Base-by-base conservation (phyloP, 169 alveolate species). In the Plasmodium gonderi region DNA sequence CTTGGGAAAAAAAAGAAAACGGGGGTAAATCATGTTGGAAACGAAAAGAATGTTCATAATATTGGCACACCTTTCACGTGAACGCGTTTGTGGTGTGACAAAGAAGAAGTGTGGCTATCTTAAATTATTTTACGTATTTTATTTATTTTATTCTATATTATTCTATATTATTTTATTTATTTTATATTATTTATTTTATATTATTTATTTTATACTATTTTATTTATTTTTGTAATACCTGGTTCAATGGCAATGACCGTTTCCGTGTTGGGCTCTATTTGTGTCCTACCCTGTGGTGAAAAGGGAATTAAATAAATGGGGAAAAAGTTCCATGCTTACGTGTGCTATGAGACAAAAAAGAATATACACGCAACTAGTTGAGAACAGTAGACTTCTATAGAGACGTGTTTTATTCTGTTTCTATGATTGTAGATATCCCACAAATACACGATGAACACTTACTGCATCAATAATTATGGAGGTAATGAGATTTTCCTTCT, bases 201-300 rank as follows among this genome's bases (percentile, higher is more conserved):
- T 4, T 12, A 49, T 49, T 49, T 3, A 1, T 60, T 23, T 60
- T 1, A 20, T 74, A 40, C 44, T 29, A 26, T 79, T 33, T 68
- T 3, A 72, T 17, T 23, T 12, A 45, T 60, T 17, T 5, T n/a
- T 33, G 17, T 9, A 91, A 42, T 92, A 96, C 97, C 99, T 64
- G 99, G 99, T 6, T 99, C 99, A 31, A 98, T 94, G 40, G 98
- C 99, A 51, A 97, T 95, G 69, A 98, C 99, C 29, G 99, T 98
- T 51, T 96, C 95, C 29, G 99, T 96, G 64, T 97, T 98, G 26
- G 98, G 97, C 14, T 97, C 97, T 9, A 98, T 96, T 95, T 98
- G 98, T 0, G 99, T 98, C 49, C 97, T 79, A 51, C 99, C 99
- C 97, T 96, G 40, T 6, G 29, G 74, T 3, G 45, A 17, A 26